Base-by-base conservation (phyloP, 352 stramenopile species). In the Phytophthora vignae region DNA sequence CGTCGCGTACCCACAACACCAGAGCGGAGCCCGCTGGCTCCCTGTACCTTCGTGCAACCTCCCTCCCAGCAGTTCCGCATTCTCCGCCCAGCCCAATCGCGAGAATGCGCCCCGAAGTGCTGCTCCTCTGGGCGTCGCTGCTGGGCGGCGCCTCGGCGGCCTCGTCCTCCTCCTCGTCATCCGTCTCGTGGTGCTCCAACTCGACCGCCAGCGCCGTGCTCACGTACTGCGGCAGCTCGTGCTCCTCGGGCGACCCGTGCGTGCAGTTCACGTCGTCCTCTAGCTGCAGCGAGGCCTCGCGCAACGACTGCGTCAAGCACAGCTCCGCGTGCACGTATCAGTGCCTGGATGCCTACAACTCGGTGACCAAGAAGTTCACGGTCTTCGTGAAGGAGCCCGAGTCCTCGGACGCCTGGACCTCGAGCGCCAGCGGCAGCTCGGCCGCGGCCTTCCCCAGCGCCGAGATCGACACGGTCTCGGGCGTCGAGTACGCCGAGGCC, bases 351-450 rank as follows among this genome's bases (percentile, higher is more conserved):
- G 71, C 83, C 7, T 94, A 86, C 78, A 90, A 88, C 61, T 59
- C 73, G 5, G 40, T 71, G 4, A n/a, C 52, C 19, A 61, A 60
- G 29, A 89, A 90, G 64, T 86, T 83, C 63, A 93, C 79, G 53
- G 74, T 95, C n/a, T 92, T 92, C 53, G 73, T 93, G 7, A 93
- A 95, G 65, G 74, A 88, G 0, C 85, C 85, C 0, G 63, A 57
- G 42, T 56, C 67, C n/a, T 82, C 57, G 12, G 85, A 93, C 69
- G 44, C 67, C 21, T 88, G 83, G 71, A 78, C 74, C 33, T 38
- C 57, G 21, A 78, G 59, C 52, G 49, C 52, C 27, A 77, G 60
- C 27, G 69, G 58, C 27, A 76, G 60, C 49, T 64, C 67, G 7
- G 63, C 73, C 11, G 46, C 69, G 10, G 74, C 60, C 33, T 90